These are phyloP conservation scores for Coelastrella sp. DNA, from an alignment of 139 green algal genomes.

Conservation along the genomic window DNA sequence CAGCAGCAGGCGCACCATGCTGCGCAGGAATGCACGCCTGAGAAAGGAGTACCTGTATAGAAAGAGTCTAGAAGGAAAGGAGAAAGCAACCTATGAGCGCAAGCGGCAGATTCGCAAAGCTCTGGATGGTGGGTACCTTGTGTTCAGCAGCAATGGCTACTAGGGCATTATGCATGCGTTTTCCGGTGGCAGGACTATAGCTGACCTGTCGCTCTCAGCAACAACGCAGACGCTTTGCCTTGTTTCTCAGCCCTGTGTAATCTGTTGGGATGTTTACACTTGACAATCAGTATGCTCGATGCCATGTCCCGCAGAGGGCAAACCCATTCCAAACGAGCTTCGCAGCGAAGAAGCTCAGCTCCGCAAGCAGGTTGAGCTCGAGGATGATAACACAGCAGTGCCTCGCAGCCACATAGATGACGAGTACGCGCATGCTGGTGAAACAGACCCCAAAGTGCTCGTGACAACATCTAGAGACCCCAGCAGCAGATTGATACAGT, in stretches of 20 bases:
- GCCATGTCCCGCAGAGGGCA: slow-evolving; percentile 88
- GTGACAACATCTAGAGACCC: slow-evolving; percentile 97
- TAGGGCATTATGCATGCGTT: background rate
- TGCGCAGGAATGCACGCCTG: slow-evolving; percentile 86
- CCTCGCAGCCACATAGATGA: slow-evolving; percentile 93
- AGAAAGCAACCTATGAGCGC: slow-evolving; percentile 92
- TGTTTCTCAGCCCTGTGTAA: too few species aligned
- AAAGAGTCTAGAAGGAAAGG: slow-evolving; percentile 97
- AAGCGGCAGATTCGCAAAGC: slow-evolving; percentile 93
- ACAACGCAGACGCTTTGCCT: too few species aligned
- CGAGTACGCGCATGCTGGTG: slow-evolving; percentile 94
- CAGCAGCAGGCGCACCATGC: slow-evolving; percentile 52
- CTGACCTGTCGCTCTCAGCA: too few species aligned
- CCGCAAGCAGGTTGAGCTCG: slow-evolving; percentile 88
- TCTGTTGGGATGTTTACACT: too few species aligned
- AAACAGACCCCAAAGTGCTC: slow-evolving; percentile 93
- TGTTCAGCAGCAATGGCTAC: background rate
- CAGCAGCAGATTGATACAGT: slow-evolving; percentile 90
- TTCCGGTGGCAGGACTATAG: background rate
- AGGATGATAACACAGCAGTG: slow-evolving; percentile 98
- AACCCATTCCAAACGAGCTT: slow-evolving; percentile 97
- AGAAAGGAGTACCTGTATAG: slow-evolving; percentile 97
- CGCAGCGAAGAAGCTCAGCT: slow-evolving; percentile 84
- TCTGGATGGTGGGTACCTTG: slow-evolving; percentile 77
- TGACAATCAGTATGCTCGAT: background rate